phyloP scores from a whole-genome alignment of 208 protist genomes.

The Trichomonas tenax region DNA sequence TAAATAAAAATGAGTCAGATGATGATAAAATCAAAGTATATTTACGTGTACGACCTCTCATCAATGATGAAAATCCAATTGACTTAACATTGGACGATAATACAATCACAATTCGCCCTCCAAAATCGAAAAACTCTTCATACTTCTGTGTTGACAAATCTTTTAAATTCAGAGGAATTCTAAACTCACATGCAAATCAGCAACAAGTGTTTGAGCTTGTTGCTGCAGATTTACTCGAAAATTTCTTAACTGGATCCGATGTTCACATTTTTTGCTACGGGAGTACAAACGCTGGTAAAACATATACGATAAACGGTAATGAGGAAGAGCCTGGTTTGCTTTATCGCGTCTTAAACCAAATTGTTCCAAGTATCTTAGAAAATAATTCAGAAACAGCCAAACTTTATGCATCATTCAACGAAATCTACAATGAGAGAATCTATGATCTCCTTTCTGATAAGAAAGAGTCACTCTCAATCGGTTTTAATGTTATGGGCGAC shows the following conservation, averaged over 20 bases:
- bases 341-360: neutral
- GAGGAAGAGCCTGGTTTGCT: neutral
- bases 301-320: neutral
- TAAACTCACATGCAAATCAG: neutral
- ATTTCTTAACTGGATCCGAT: neutral
- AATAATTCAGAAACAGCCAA: neutral
- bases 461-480: neutral
- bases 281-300: neutral
- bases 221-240: neutral
- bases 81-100: neutral
- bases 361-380: neutral
- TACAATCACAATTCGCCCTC: neutral
- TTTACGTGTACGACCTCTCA: neutral
- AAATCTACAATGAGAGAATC: constrained; percentile 4
- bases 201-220: neutral
- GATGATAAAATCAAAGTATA: neutral
- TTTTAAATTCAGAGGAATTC: neutral
- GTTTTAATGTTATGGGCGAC: neutral
- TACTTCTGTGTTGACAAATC: neutral
- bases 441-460: neutral
- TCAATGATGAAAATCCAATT: neutral
- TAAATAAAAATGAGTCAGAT: neutral
- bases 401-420: neutral
- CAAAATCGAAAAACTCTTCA: neutral
- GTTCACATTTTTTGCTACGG: neutral